Evolutionary conservation across 2,329 filamentous ascomycete genomes (phyloP).

Genomic region (Mollisia scopiformis): DNA sequence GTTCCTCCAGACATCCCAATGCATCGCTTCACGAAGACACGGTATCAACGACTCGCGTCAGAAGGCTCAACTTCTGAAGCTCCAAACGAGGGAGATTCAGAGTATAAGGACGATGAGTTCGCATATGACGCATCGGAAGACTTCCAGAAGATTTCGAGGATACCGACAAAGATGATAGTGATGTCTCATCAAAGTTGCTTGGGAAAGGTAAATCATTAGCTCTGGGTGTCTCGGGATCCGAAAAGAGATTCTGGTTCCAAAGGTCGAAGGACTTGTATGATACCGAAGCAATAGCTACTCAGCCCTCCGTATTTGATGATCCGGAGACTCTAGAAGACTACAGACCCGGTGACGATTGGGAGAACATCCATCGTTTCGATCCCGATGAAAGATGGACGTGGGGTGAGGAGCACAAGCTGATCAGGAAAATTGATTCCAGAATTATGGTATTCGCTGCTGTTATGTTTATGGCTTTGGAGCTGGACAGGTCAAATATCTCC

Average conservation of each 20-base stretch:
- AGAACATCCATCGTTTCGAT: conserved; percentile 44
- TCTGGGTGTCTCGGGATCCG: conserved; percentile 19
- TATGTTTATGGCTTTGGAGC: conserved; percentile 64
- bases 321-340: conserved; percentile 21
- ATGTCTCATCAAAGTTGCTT: conserved; percentile 2
- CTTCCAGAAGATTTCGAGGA: conserved; percentile 1
- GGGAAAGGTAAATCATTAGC: conserved; percentile 5
- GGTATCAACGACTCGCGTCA: conserved; percentile 12
- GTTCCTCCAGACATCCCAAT: conserved; percentile 13
- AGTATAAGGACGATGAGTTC: neutral
- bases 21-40: conserved; percentile 13
- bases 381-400: conserved; percentile 42
- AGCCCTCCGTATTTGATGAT: conserved; percentile 32
- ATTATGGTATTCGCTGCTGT: conserved; percentile 44
- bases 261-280: conserved; percentile 25
- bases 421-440: conserved; percentile 35
- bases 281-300: conserved; percentile 27
- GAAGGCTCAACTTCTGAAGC: neutral
- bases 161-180: conserved; percentile 13
- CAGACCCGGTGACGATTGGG: conserved; percentile 37
- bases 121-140: neutral
- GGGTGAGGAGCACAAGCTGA: conserved; percentile 37
- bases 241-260: conserved; percentile 31
- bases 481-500: conserved; percentile 61
- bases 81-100: neutral